Conservation (phyloP, 108 stramenopile genomes). For the Fragilariopsis cylindrus region DNA sequence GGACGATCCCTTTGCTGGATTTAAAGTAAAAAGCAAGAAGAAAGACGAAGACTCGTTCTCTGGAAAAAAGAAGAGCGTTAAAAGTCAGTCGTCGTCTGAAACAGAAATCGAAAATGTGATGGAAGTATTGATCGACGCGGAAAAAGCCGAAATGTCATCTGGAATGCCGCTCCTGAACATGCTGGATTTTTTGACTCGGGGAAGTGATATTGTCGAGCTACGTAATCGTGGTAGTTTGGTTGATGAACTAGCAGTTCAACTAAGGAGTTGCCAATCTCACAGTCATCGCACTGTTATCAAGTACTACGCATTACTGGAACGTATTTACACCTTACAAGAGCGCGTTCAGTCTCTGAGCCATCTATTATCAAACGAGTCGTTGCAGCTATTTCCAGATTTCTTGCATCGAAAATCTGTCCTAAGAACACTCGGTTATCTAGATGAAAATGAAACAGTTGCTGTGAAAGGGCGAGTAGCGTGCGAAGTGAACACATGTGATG, state of each 20-base stretch:
- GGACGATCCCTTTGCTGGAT: constrained; percentile 70
- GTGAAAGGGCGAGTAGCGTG: constrained; percentile 96
- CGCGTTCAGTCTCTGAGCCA: constrained; percentile 62
- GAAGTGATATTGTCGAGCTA: constrained; percentile 60
- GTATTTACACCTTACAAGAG: constrained; percentile 63
- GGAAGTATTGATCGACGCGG: constrained; percentile 48
- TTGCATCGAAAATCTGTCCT: constrained; percentile 84
- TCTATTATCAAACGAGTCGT: constrained; percentile 81
- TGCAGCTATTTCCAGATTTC: constrained; percentile 95
- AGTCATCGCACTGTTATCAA: constrained; percentile 65
- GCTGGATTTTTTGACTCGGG: constrained; percentile 61
- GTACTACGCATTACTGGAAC: constrained; percentile 59
- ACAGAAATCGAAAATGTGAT: constrained; percentile 55
- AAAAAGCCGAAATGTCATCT: constrained; percentile 45
- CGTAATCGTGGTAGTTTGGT: constrained; percentile 44
- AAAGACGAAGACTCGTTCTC: constrained; percentile 24
- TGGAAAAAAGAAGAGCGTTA: constrained; percentile 19
- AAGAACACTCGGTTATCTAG: constrained; percentile 85
- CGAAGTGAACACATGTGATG: constrained; percentile 94
- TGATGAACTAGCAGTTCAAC: constrained; percentile 34
- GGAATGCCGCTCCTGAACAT: constrained; percentile 58
- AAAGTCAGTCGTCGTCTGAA: constrained; percentile 18
- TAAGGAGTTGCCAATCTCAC: constrained; percentile 62
- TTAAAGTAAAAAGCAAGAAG: constrained; percentile 70
- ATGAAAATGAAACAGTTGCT: constrained; percentile 83